Conservation (phyloP, 129 eudicot species). For the Centella asiatica region DNA sequence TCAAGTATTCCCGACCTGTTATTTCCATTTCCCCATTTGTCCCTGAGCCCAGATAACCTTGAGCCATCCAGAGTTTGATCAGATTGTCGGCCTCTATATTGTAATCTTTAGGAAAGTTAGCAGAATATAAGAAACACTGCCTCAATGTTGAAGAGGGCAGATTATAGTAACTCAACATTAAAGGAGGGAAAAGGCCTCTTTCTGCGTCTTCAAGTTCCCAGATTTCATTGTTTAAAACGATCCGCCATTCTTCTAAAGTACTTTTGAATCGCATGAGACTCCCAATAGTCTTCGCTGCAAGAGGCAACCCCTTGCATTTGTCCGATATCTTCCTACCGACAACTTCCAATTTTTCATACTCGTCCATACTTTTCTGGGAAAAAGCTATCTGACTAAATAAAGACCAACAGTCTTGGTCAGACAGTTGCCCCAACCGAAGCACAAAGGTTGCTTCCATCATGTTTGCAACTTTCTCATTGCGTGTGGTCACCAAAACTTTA, state of each 20-base stretch:
- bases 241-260: constrained; percentile 24
- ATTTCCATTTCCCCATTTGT: constrained; percentile 24
- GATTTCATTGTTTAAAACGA: constrained; percentile 27
- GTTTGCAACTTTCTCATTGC: constrained; percentile 32
- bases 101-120: constrained; percentile 33
- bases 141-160: constrained; percentile 25
- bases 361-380: constrained; percentile 11
- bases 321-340: constrained; percentile 34
- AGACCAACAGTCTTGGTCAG: constrained; percentile 33
- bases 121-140: constrained; percentile 47
- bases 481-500: constrained; percentile 50
- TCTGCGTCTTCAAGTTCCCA: constrained; percentile 29
- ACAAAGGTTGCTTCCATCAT: constrained; percentile 22
- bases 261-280: constrained; percentile 29
- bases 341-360: constrained; percentile 8
- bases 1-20: constrained; percentile 23
- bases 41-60: constrained; percentile 29
- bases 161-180: constrained; percentile 43
- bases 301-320: constrained; percentile 52
- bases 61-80: constrained; percentile 44
- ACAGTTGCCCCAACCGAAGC: constrained; percentile 19
- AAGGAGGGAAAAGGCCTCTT: constrained; percentile 28
- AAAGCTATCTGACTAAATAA: constrained; percentile 37
- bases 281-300: constrained; percentile 34
- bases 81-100: constrained; percentile 22